Evolutionary conservation across 2,329 filamentous ascomycete species (phyloP), one percentile per base, ranked within the genome.

Genomic region (Nemania sp.): DNA sequence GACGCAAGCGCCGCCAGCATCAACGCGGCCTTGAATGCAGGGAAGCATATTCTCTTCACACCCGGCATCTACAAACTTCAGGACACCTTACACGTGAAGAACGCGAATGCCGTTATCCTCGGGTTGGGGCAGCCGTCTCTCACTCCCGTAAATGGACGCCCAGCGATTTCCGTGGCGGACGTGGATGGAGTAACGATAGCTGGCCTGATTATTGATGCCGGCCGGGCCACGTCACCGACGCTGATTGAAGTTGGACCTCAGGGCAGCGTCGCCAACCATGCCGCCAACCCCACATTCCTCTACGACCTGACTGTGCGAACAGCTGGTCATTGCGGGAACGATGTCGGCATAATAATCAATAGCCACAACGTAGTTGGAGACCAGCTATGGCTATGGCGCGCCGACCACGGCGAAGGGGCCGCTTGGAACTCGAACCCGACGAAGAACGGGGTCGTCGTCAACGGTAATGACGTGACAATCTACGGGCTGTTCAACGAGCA

Each of bases 401-500:
- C 72, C 2, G 72, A 74, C 60, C 72, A 74, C 45, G 72, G 72
- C 3, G 59, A 67, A 2, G 70, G 71, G 3, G 69, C 68, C 0
- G 67, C 64, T 6, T 74, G 72, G 72, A 64, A 72, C 18, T 60
- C 51, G 37, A 74, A 74, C 49, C 71, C 69, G 9, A 74, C 72
- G 6, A 68, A 62, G 54, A 67, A 72, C 59, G 72, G 72, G 12
- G 52, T 74, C 7, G 68, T 74, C 20, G 63, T 74, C n/a, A 70
- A 72, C 55, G 72, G 72, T 6, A 62, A 72, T 35, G 57, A 71
- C 46, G 72, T 73, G 18, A 71, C 64, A 5, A 69, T 72, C 25
- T 74, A 74, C 45, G 72, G 72, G 4, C 63, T 74, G 13, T 74
- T 74, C 63, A 74, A 74, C 50, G 72, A 74, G 63, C 72, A 74